phyloP scores from a whole-genome alignment of 140 eudicot species.

The Anethum foeniculum region DNA sequence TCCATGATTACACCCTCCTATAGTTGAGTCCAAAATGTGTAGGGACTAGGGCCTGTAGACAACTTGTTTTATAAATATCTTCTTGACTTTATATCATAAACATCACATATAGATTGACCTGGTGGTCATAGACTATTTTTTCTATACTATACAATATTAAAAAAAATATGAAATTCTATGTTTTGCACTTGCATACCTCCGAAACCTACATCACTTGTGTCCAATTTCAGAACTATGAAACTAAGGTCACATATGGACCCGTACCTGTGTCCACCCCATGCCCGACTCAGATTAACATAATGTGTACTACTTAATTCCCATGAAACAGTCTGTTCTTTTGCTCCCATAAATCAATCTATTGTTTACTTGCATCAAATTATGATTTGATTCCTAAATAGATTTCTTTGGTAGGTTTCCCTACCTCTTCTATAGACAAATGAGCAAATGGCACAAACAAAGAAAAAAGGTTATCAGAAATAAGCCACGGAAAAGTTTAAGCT shows the following conservation, averaged over 20 bases:
- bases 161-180: not conserved
- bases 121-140: not conserved
- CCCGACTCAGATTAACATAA: not conserved
- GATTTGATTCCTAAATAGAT: not conserved
- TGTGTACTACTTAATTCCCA: not conserved
- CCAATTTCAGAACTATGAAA: not conserved
- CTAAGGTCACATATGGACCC: not conserved
- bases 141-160: not conserved
- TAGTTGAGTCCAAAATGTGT: not conserved
- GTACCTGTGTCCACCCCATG: not conserved
- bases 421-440: not conserved
- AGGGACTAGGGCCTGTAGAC: not conserved
- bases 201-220: not conserved
- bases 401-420: not conserved
- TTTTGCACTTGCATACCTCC: not conserved
- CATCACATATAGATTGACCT: not conserved
- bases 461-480: conserved; percentile 1
- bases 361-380: not conserved
- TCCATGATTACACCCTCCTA: not conserved
- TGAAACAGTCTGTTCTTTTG: not conserved
- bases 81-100: not conserved
- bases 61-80: not conserved
- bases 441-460: not conserved
- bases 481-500: conserved; percentile 2
- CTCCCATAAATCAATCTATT: not conserved